A percentile compares a stretch with the other conserved stretches of the same genome.
Evolutionary conservation across 2,329 filamentous ascomycete genomes (phyloP).

Genomic region (Zarea fungicola): DNA sequence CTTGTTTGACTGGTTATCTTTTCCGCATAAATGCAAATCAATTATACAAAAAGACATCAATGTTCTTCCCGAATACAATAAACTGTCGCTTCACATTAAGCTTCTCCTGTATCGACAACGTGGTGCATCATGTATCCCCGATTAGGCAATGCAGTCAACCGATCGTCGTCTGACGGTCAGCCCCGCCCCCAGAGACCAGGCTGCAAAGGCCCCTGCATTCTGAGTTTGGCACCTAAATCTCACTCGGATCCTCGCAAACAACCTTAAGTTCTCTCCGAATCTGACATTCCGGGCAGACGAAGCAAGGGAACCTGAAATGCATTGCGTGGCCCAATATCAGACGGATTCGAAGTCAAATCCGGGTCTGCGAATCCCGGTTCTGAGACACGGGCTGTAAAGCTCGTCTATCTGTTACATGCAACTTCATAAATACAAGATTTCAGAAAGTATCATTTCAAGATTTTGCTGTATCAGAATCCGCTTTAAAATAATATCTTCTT

Average conservation of each 20-base stretch:
- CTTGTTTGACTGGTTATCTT: too few relatives aligned
- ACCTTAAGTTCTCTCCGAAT: constrained; percentile 2
- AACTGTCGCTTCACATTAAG: too few relatives aligned
- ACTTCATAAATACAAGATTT: too few relatives aligned
- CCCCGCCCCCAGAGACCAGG: not conserved
- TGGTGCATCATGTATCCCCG: constrained; percentile 1
- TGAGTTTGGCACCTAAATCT: constrained; percentile 2
- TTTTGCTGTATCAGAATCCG: too few relatives aligned
- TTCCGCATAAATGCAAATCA: too few relatives aligned
- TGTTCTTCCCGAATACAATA: too few relatives aligned
- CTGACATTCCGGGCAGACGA: not conserved
- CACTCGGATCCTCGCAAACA: constrained; percentile 4
- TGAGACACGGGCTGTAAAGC: too few relatives aligned
- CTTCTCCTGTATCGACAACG: too few relatives aligned
- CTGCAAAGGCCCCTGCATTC: not conserved
- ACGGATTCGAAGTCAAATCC: not conserved
- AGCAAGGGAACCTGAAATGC: not conserved
- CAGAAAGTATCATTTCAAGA: too few relatives aligned
- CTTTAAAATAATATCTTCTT: too few relatives aligned
- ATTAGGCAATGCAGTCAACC: not conserved
- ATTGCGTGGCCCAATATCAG: not conserved
- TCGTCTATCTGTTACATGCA: too few relatives aligned
- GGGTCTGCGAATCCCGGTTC: not conserved
- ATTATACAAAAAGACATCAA: too few relatives aligned
- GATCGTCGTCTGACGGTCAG: constrained; percentile 11